Conservation (phyloP, 306 rosid genomes). For the Cicer arietinum region DNA sequence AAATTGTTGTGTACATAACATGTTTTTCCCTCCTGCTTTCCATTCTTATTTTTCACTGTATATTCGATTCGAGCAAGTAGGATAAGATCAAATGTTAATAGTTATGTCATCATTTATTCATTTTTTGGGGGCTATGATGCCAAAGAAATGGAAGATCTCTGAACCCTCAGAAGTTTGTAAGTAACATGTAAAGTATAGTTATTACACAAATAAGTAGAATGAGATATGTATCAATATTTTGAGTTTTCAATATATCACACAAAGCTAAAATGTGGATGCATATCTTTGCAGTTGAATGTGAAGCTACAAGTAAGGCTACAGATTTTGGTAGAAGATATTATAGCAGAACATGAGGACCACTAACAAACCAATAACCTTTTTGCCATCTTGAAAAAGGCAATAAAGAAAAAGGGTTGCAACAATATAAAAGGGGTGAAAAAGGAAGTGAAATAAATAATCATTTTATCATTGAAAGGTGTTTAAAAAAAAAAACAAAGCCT, state of each 20-base stretch:
- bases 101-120: constrained; percentile 45
- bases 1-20: constrained; percentile 48
- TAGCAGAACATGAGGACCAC: constrained; percentile 47
- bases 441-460: constrained; percentile 33
- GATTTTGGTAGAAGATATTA: constrained; percentile 1
- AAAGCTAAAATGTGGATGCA: constrained; percentile 5
- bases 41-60: constrained; percentile 22
- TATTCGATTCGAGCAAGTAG: constrained; percentile 46
- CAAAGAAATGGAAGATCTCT: constrained; percentile 32
- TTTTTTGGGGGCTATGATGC: constrained; percentile 48
- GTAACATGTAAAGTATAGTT: constrained; percentile 43
- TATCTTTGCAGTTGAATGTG: constrained; percentile 17
- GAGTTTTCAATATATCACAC: constrained; percentile 15
- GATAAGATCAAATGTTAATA: constrained; percentile 42
- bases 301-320: constrained; percentile 3
- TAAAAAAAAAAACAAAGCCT: neutral
- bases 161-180: constrained; percentile 46
- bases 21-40: constrained; percentile 27
- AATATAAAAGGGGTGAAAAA: neutral
- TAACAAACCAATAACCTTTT: neutral
- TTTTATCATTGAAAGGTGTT: constrained; percentile 13
- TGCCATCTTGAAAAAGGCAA: constrained; percentile 1
- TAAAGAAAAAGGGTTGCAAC: constrained; percentile 27
- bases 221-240: constrained; percentile 16
- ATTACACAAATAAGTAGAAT: constrained; percentile 31